Base-by-base conservation (phyloP, 1,284 basidiomycete species). In the Polyporus tsugae region DNA sequence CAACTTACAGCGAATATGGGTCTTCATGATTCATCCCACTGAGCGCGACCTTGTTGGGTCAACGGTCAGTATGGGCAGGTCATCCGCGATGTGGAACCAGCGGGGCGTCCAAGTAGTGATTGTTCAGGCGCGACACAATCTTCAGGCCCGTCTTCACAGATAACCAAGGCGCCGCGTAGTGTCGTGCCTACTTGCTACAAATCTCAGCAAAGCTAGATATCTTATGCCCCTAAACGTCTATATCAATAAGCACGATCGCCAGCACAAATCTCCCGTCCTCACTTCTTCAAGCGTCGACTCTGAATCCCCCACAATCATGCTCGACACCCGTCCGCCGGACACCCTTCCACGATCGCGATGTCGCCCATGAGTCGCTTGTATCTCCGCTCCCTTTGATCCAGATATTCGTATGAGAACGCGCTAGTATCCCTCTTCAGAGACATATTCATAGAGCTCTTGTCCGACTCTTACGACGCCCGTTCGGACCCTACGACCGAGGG, bases 361-460 rank as follows among this genome's bases (percentile, higher is more conserved):
- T 80, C 77, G 36, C 69, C 68, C 76, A 80, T 70, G 6, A 81
- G 73, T 25, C 63, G 67, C 15, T 60, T 65, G 70, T 78, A 72
- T 58, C 74, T 64, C 62, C 65, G 68, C 59, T 78, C 74, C 39
- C 78, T 64, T 10, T 72, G 68, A 15, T 77, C 75, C 41, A 79
- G 42, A 22, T 64, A 61, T 15, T 75, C 74, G 61, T 75, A 68
- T 35, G 73, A 72, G 55, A 71, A 69, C 3, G 61, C 63, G 10
- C 58, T 65, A n/a, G n/a, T n/a, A 13, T 64, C 61, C 22, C 55
- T 63, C 4, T 15, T 33, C 25, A 61, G 17, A 4, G 55, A 58
- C 55, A 39, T 4, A 2, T 39, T 55, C 35, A 70, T 52, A 9
- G 67, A 68, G 59, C 68, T 69, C 60, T 58, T 67, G 46, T 72